Evolutionary conservation across 129 eudicot species (phyloP).

Genomic region (Pittosporum tobira): DNA sequence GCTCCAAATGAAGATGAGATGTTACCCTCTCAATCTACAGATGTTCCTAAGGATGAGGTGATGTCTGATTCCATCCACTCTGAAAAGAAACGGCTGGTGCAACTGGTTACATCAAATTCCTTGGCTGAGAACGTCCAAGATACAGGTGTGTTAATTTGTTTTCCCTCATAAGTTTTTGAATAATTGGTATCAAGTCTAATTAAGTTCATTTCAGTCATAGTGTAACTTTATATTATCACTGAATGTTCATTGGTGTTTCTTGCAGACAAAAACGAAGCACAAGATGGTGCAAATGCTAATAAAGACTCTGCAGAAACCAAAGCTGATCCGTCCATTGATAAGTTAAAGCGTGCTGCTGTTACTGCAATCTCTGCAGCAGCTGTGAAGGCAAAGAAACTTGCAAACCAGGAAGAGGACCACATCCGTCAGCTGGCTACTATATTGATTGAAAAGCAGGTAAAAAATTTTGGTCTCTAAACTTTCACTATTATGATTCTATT

Average conservation of each 20-base stretch:
- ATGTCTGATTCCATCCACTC: slow-evolving; percentile 17
- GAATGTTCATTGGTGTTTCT: slow-evolving; percentile 8
- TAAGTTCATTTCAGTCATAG: too few relatives aligned
- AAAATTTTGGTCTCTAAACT: slow-evolving; percentile 4
- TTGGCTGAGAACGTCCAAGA: slow-evolving; percentile 24
- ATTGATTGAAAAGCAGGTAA: slow-evolving; percentile 87
- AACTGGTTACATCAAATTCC: slow-evolving; percentile 16
- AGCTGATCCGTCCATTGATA: slow-evolving; percentile 30
- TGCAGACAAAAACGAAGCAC: slow-evolving; percentile 35
- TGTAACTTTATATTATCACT: not conserved
- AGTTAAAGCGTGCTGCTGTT: slow-evolving; percentile 66
- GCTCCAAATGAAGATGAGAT: slow-evolving; percentile 11
- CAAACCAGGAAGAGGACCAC: slow-evolving; percentile 86
- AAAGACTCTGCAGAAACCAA: slow-evolving; percentile 19
- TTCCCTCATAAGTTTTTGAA: not conserved
- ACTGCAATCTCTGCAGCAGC: slow-evolving; percentile 93
- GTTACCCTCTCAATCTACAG: too few relatives aligned
- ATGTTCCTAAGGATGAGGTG: slow-evolving; percentile 4
- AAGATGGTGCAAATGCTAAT: slow-evolving; percentile 20
- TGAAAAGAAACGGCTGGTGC: slow-evolving; percentile 32
- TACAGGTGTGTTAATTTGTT: slow-evolving; percentile 37
- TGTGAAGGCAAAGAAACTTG: slow-evolving; percentile 82
- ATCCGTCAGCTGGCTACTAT: slow-evolving; percentile 63
- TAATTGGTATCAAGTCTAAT: not conserved
- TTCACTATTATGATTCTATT: not conserved